A percentile compares a stretch with the other conserved stretches of the same genome.
These are phyloP conservation scores for Luffa aegyptiaca DNA, from an alignment of 306 rosid species.

Conservation along the genomic window DNA sequence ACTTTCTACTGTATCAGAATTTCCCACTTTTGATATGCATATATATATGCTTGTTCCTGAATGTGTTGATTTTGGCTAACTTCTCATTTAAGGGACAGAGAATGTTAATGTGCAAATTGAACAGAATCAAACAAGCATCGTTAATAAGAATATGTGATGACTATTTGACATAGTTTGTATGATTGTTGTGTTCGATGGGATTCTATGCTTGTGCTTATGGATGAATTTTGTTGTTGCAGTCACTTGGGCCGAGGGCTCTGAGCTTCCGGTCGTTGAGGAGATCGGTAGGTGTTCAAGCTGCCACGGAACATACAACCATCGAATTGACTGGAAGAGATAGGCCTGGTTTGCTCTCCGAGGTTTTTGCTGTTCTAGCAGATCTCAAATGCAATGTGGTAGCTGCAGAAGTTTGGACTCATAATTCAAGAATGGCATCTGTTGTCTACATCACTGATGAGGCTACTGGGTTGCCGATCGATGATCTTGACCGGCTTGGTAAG, in stretches of 20 bases:
- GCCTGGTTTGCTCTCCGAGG: constrained; percentile 92
- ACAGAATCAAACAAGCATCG: neutral
- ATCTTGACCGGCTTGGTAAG: constrained; percentile 49
- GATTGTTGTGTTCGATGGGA: neutral
- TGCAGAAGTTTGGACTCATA: constrained; percentile 98
- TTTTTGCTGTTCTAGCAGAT: constrained; percentile 87
- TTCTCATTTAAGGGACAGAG: neutral
- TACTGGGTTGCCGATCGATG: constrained; percentile 46
- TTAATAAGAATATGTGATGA: neutral
- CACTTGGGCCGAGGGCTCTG: constrained; percentile 63
- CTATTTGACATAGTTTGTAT: neutral
- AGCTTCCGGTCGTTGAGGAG: constrained; percentile 80
- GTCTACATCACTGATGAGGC: constrained; percentile 66
- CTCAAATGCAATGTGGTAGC: constrained; percentile 96
- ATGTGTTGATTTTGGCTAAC: neutral
- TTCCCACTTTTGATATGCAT: neutral
- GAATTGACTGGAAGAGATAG: constrained; percentile 90
- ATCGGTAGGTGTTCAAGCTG: constrained; percentile 89
- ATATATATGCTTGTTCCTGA: neutral
- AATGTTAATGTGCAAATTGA: neutral
- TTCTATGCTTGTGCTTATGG: neutral
- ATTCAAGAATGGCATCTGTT: constrained; percentile 93
- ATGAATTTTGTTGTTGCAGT: constrained; percentile 34
- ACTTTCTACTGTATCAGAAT: neutral
- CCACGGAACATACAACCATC: constrained; percentile 58